Percentiles rank a stretch among this genome's conserved stretches.
phyloP scores from a whole-genome alignment of 129 eudicot species.

The Chrysanthemum lavandulifolium region DNA sequence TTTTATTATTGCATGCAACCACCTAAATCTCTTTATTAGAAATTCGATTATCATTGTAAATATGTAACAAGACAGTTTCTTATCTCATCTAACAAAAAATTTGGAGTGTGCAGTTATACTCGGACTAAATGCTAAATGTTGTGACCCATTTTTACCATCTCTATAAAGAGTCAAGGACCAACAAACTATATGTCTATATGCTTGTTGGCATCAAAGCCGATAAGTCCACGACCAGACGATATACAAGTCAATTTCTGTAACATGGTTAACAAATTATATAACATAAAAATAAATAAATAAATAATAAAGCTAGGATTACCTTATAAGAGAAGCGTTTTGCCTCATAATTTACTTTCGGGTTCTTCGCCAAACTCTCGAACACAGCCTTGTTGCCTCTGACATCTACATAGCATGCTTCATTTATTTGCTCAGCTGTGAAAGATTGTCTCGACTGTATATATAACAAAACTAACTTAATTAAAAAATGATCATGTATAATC shows the following conservation, averaged over 20 bases:
- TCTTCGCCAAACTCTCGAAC: constrained; percentile 81
- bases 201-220: not conserved
- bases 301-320: constrained; percentile 41
- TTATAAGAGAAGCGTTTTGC: constrained; percentile 75
- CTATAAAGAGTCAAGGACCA: not conserved
- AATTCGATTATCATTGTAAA: no score
- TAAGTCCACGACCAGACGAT: not conserved
- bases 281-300: not conserved
- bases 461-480: constrained; percentile 12
- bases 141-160: not conserved
- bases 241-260: not conserved
- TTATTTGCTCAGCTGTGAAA: constrained; percentile 57
- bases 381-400: constrained; percentile 70
- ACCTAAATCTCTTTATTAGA: no score
- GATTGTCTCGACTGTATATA: constrained; percentile 48
- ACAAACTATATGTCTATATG: not conserved
- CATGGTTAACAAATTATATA: not conserved
- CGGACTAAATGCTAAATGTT: no score
- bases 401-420: constrained; percentile 67
- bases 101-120: no score
- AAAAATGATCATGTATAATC: not conserved
- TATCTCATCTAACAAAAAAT: no score
- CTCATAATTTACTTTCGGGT: constrained; percentile 73
- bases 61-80: no score
- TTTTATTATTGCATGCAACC: not conserved